Conservation (phyloP, 1,284 basidiomycete species). For the Leccinum pallidistipes region DNA sequence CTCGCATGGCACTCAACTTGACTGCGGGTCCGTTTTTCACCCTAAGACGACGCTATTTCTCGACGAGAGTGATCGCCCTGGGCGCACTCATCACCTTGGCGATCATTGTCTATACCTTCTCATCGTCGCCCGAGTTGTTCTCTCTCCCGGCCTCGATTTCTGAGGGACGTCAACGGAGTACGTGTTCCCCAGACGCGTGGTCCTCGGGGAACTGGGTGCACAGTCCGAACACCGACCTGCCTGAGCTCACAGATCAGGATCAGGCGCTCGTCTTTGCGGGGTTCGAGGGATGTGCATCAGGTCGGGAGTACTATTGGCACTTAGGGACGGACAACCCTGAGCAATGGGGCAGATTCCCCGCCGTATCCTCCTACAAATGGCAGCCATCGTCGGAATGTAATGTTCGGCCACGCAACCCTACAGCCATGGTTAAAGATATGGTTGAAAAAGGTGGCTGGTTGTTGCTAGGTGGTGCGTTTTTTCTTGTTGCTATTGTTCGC, state of each 20-base stretch:
- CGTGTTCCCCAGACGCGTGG: slow-evolving; percentile 47
- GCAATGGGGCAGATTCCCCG: slow-evolving; percentile 52
- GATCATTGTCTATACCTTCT: slow-evolving; percentile 27
- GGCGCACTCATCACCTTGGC: slow-evolving; percentile 24
- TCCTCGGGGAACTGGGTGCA: slow-evolving; percentile 45
- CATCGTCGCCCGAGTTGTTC: slow-evolving; percentile 12
- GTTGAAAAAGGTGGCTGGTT: slow-evolving; percentile 72
- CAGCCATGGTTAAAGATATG: slow-evolving; percentile 49
- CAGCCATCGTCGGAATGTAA: slow-evolving; percentile 44
- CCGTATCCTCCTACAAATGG: slow-evolving; percentile 53
- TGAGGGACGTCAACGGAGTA: slow-evolving; percentile 20
- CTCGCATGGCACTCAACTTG: slow-evolving; percentile 9
- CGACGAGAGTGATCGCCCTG: slow-evolving; percentile 24
- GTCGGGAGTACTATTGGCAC: slow-evolving; percentile 62
- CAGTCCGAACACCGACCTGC: slow-evolving; percentile 36
- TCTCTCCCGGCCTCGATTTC: slow-evolving; percentile 20
- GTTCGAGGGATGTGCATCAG: slow-evolving; percentile 59
- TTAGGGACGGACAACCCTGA: slow-evolving; percentile 49
- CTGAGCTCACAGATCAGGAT: slow-evolving; percentile 37
- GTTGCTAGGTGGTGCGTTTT: slow-evolving; percentile 53
- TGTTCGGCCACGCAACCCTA: slow-evolving; percentile 40
- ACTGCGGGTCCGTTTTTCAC: slow-evolving; percentile 6
- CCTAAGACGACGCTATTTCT: slow-evolving; percentile 23
- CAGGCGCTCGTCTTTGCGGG: slow-evolving; percentile 54
- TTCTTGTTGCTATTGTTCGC: neutral